Conservation (phyloP, 73 alveolate species). For the Tetrahymena thermophila region DNA sequence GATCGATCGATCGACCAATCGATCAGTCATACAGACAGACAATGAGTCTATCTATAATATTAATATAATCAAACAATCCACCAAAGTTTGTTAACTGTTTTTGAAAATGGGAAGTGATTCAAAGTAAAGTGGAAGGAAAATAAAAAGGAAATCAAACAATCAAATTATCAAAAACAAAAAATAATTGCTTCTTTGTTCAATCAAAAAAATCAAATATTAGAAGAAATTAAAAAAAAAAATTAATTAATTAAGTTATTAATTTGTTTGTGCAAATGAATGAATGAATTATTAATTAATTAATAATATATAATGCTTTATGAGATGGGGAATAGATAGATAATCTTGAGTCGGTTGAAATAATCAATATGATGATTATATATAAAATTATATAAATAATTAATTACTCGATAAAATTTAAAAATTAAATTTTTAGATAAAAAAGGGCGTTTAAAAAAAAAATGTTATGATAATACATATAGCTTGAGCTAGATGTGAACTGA, state of each 20-base stretch:
- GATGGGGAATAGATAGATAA: slow-evolving; percentile 1
- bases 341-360: not conserved
- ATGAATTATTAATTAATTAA: not conserved
- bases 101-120: not conserved
- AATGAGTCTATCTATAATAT: not conserved
- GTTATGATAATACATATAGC: not conserved
- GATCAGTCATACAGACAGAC: not conserved
- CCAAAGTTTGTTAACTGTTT: not conserved
- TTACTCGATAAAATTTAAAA: not conserved
- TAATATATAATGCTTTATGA: not conserved
- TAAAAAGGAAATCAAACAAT: not conserved
- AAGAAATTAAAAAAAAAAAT: not conserved
- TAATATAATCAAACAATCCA: not conserved
- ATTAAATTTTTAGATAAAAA: not conserved
- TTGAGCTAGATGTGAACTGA: not conserved
- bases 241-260: not conserved
- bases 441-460: not conserved
- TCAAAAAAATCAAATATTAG: too few relatives aligned
- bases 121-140: not conserved
- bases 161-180: not conserved
- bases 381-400: not conserved
- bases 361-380: not conserved
- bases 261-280: not conserved
- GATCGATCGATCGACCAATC: too few relatives aligned
- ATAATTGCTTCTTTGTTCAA: not conserved